Evolutionary conservation across 192 early-diverging fungal genomes (phyloP).

Genomic region (Phycomyces nitens): DNA sequence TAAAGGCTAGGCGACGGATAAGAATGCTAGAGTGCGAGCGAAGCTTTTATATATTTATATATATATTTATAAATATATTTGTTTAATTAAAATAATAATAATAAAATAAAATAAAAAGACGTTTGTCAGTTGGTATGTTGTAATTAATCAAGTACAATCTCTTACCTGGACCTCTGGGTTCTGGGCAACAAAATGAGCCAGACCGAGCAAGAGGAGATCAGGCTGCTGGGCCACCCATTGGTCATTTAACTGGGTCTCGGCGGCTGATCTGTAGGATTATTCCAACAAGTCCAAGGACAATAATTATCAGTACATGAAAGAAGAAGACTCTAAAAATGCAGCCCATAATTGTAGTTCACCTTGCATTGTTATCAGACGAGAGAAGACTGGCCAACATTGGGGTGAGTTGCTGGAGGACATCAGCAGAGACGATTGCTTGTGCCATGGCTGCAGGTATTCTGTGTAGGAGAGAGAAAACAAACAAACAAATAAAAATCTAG

Average conservation of each 20-base stretch:
- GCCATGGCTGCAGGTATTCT: conserved; percentile 17
- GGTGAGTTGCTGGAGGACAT: conserved; percentile 44
- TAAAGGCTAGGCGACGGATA: conserved; percentile 54
- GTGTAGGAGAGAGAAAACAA: conserved; percentile 9
- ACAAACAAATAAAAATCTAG: conserved; percentile 23
- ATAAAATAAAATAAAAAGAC: conserved; percentile 14
- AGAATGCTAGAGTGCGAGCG: conserved; percentile 51
- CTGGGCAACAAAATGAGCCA: conserved; percentile 39
- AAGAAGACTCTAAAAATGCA: too few relatives aligned
- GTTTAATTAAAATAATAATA: conserved; percentile 1
- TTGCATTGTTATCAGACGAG: conserved; percentile 45
- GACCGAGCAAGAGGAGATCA: conserved; percentile 44
- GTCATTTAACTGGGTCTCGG: conserved; percentile 50
- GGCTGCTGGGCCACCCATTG: conserved; percentile 52
- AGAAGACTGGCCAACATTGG: conserved; percentile 42
- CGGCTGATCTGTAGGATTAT: conserved; percentile 30
- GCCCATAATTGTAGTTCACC: too few relatives aligned
- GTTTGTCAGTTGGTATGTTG: conserved; percentile 1
- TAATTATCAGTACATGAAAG: too few relatives aligned
- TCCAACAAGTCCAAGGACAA: too few relatives aligned
- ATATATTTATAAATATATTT: background rate
- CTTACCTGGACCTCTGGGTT: conserved; percentile 36
- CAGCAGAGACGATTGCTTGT: conserved; percentile 39
- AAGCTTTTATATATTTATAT: conserved; percentile 23
- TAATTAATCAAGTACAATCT: background rate